A percentile compares a stretch with the other conserved stretches of the same genome.
Evolutionary conservation across 768 basidiomycete species (phyloP).

Genomic region (Boletus fagicola): DNA sequence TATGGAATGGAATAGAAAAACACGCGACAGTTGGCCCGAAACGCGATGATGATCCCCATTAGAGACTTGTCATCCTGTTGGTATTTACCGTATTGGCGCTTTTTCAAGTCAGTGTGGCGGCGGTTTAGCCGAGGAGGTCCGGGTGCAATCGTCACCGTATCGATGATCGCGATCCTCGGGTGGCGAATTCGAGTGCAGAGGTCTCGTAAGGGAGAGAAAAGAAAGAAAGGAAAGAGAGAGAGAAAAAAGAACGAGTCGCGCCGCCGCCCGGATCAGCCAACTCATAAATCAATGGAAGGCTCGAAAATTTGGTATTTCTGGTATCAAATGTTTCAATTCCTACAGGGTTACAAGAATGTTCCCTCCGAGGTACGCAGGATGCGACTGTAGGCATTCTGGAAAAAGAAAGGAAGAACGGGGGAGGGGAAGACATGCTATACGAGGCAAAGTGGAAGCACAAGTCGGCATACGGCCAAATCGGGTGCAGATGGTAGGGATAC

Average conservation of each 20-base stretch:
- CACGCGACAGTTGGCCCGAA: not conserved
- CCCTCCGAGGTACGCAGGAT: constrained; percentile 8
- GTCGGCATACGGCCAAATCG: constrained; percentile 16
- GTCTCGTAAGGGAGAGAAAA: constrained; percentile 11
- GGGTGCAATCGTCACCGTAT: not conserved
- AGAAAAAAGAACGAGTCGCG: not conserved
- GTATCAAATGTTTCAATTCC: constrained; percentile 23
- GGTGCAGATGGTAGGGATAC: constrained; percentile 23
- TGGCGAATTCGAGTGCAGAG: not conserved
- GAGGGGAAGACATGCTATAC: constrained; percentile 10
- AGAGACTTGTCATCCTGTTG: not conserved
- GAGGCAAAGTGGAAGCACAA: constrained; percentile 17
- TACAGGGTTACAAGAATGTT: constrained; percentile 23
- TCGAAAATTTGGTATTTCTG: constrained; percentile 9
- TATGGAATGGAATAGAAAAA: not conserved
- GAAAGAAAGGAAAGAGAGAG: not conserved
- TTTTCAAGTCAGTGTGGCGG: not conserved
- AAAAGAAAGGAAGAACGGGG: constrained; percentile 10
- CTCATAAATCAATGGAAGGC: constrained; percentile 8
- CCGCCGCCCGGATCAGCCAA: constrained; percentile 12
- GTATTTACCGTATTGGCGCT: not conserved
- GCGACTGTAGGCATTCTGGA: constrained; percentile 8
- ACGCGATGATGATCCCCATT: not conserved
- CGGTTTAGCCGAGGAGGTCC: constrained; percentile 10
- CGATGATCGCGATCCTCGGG: constrained; percentile 7